These are phyloP conservation scores for Sporisorium graminicola DNA, from an alignment of 1,284 basidiomycete genomes.

Conservation along the genomic window DNA sequence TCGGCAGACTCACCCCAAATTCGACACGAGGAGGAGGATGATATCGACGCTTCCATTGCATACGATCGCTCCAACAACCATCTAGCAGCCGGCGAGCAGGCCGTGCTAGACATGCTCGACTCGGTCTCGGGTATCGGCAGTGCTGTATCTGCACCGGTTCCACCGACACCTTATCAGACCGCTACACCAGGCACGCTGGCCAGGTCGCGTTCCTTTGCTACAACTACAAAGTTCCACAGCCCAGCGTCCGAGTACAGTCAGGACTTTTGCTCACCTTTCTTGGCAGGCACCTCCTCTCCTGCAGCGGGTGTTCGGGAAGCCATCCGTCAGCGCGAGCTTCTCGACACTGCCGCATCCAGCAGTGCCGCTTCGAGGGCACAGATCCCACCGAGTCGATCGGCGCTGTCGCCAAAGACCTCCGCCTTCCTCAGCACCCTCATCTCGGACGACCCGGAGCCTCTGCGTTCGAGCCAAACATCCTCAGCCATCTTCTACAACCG, in stretches of 20 bases:
- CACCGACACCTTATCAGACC: constrained; percentile 34
- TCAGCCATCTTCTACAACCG: constrained; percentile 35
- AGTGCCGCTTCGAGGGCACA: neutral
- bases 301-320: constrained; percentile 44
- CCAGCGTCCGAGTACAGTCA: constrained; percentile 48
- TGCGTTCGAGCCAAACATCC: constrained; percentile 28
- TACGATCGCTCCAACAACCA: constrained; percentile 26
- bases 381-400: constrained; percentile 28
- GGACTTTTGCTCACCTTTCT: constrained; percentile 35
- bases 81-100: constrained; percentile 41
- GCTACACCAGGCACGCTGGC: constrained; percentile 39
- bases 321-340: constrained; percentile 40
- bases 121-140: constrained; percentile 23
- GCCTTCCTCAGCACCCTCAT: constrained; percentile 26
- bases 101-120: constrained; percentile 60
- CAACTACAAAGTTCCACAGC: constrained; percentile 30
- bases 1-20: constrained; percentile 22
- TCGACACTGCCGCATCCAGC: constrained; percentile 28
- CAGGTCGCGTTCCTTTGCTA: constrained; percentile 39
- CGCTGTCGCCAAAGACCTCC: constrained; percentile 24
- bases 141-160: constrained; percentile 23
- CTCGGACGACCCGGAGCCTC: constrained; percentile 17
- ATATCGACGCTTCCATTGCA: constrained; percentile 46
- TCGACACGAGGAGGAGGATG: constrained; percentile 40
- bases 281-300: constrained; percentile 40